These are phyloP conservation scores for Exserohilum turcica DNA, from an alignment of 2,329 filamentous ascomycete species.

Conservation along the genomic window DNA sequence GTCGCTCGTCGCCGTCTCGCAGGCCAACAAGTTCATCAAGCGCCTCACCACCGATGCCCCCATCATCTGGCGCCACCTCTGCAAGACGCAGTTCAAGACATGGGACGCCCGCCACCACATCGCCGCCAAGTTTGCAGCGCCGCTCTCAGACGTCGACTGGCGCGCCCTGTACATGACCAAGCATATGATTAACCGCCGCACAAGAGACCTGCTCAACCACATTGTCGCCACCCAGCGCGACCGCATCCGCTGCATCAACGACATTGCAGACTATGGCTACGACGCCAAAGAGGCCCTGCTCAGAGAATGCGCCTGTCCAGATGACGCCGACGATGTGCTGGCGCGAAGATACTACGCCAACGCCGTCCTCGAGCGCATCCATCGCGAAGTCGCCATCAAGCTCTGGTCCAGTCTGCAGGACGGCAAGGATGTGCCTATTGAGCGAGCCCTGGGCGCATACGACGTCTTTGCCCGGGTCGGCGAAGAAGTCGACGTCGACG, in stretches of 20 bases:
- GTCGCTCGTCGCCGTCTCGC: constrained; percentile 59
- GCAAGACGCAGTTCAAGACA: constrained; percentile 68
- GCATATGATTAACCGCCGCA: constrained; percentile 41
- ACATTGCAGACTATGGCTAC: constrained; percentile 75
- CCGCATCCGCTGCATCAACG: constrained; percentile 71
- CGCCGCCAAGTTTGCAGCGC: constrained; percentile 44
- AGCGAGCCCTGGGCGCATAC: constrained; percentile 78
- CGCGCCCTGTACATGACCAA: constrained; percentile 57
- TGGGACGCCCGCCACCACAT: constrained; percentile 65
- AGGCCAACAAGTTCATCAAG: constrained; percentile 67
- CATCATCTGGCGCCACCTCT: constrained; percentile 80
- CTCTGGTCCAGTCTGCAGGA: constrained; percentile 69
- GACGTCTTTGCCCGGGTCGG: constrained; percentile 86
- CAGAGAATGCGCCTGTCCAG: constrained; percentile 64
- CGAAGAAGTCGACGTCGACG: constrained; percentile 72
- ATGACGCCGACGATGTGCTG: constrained; percentile 72
- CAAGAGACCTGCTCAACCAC: constrained; percentile 59
- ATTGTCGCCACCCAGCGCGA: constrained; percentile 73
- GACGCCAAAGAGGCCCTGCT: constrained; percentile 87
- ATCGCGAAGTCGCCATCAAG: constrained; percentile 77
- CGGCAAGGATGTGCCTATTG: constrained; percentile 64
- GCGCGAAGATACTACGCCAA: constrained; percentile 79
- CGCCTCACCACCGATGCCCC: constrained; percentile 71
- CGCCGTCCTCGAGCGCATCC: constrained; percentile 75
- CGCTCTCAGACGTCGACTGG: constrained; percentile 71